Evolutionary conservation across 371 early-diverging fungal species (phyloP).

Genomic region (Dichotomocladium elegans): DNA sequence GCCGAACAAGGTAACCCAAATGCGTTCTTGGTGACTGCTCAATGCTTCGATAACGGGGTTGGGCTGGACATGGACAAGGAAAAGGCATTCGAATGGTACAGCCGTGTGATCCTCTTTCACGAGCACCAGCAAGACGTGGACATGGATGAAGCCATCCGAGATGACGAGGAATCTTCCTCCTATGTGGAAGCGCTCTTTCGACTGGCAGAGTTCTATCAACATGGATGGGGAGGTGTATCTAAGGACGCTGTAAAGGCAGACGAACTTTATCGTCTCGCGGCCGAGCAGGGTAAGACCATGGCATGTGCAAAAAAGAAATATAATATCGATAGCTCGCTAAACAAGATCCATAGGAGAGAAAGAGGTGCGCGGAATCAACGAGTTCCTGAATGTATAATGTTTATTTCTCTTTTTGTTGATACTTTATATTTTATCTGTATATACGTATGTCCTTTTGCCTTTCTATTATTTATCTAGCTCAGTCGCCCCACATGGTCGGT

Average conservation of each 20-base stretch:
- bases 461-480: no score
- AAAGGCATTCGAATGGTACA: slow-evolving; percentile 80
- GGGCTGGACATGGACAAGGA: slow-evolving; percentile 61
- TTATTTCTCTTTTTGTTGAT: no score
- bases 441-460: no score
- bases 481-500: no score
- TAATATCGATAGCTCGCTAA: no score
- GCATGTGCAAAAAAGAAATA: no score
- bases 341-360: no score
- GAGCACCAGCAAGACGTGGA: slow-evolving; percentile 3
- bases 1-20: slow-evolving; percentile 25
- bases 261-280: slow-evolving; percentile 3
- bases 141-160: background rate
- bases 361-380: no score
- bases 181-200: slow-evolving; percentile 28
- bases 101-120: slow-evolving; percentile 31
- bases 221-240: slow-evolving; percentile 13
- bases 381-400: no score
- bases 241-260: background rate
- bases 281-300: slow-evolving; percentile 4
- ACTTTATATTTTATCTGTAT: no score
- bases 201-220: slow-evolving; percentile 33
- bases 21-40: slow-evolving; percentile 33
- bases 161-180: no score
- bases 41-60: slow-evolving; percentile 83